phyloP scores from a whole-genome alignment of 148 eudicot species.

The Rhododendron mucronatum region DNA sequence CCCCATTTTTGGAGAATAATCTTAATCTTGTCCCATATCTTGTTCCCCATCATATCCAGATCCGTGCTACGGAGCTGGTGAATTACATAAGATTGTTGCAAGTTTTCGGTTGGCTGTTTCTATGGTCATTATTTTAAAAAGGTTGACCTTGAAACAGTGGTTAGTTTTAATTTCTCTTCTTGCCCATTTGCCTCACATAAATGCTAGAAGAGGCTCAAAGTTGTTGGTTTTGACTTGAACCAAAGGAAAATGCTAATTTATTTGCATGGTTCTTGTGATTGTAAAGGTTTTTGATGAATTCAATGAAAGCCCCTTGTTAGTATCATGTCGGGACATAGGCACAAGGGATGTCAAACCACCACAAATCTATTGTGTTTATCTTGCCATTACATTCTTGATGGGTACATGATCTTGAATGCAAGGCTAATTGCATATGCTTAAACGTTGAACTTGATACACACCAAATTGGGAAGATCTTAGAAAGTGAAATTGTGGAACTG shows the following conservation, averaged over 20 bases:
- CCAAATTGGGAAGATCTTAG: background rate
- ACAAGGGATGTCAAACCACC: background rate
- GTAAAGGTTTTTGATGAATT: background rate
- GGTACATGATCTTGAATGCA: background rate
- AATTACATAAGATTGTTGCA: background rate
- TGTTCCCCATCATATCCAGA: background rate
- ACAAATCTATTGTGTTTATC: background rate
- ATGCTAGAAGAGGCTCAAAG: background rate
- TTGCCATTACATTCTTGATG: background rate
- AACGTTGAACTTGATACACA: background rate
- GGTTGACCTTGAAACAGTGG: background rate
- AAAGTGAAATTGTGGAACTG: background rate
- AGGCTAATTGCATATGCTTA: background rate
- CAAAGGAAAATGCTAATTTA: background rate
- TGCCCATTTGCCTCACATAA: background rate
- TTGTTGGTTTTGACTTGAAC: background rate
- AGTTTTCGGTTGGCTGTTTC: background rate
- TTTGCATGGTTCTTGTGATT: background rate
- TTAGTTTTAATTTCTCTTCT: background rate
- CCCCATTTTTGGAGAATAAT: no score
- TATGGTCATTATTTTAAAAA: background rate
- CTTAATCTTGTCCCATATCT: background rate
- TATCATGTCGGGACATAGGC: background rate
- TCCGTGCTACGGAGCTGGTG: background rate
- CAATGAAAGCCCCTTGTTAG: background rate